These are phyloP conservation scores for Canavalia ensiformis DNA, from an alignment of 306 rosid species.

Conservation along the genomic window DNA sequence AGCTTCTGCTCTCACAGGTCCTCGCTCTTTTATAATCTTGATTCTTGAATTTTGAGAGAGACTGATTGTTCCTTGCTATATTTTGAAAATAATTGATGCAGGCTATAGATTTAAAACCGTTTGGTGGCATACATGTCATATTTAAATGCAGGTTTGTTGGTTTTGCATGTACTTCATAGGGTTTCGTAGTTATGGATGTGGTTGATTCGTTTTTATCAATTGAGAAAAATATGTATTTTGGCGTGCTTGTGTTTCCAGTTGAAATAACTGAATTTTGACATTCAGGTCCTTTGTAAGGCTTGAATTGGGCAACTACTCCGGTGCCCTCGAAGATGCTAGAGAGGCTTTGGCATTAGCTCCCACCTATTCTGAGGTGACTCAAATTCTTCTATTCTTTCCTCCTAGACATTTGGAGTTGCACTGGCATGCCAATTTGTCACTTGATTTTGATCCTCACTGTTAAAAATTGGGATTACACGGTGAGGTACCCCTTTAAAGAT, in stretches of 20 bases:
- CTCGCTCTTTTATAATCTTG: not conserved
- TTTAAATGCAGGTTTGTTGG: conserved; percentile 72
- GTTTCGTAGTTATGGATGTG: not conserved
- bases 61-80: conserved; percentile 5
- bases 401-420: conserved; percentile 1
- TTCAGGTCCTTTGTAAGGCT: conserved; percentile 80
- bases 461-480: not conserved
- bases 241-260: not conserved
- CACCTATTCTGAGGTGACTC: conserved; percentile 71
- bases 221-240: conserved; percentile 3
- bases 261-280: conserved; percentile 19
- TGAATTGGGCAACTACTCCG: conserved; percentile 68
- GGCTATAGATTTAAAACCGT: conserved; percentile 80
- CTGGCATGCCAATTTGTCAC: conserved; percentile 27
- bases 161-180: not conserved
- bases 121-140: conserved; percentile 74
- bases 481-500: conserved; percentile 36
- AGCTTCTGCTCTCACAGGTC: conserved; percentile 77
- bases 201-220: not conserved
- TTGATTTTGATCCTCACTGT: conserved; percentile 5
- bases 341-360: conserved; percentile 77
- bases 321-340: conserved; percentile 78
- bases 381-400: conserved; percentile 6
- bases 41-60: not conserved
- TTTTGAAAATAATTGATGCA: conserved; percentile 55